These are phyloP conservation scores for Flaveria floridana DNA, from an alignment of 140 eudicot genomes.

Conservation along the genomic window DNA sequence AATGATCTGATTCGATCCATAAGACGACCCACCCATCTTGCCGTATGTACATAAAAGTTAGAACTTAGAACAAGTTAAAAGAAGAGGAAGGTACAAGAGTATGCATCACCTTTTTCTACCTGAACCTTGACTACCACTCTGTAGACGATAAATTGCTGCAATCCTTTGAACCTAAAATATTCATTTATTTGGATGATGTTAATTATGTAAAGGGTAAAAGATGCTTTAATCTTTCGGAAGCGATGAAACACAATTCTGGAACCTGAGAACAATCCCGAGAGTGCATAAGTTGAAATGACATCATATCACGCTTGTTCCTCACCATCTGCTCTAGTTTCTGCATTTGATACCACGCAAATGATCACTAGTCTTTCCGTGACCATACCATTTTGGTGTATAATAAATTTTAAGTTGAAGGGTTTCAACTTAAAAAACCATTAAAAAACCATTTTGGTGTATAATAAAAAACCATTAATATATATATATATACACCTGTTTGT, in stretches of 20 bases:
- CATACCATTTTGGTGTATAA: background rate
- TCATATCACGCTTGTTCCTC: constrained; percentile 51
- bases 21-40: background rate
- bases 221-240: constrained; percentile 5
- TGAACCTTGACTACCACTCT: constrained; percentile 70
- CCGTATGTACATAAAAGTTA: background rate
- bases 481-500: background rate
- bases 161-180: constrained; percentile 63
- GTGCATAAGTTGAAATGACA: constrained; percentile 72
- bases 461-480: background rate
- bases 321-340: constrained; percentile 86
- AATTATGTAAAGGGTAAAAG: constrained; percentile 15
- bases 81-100: background rate
- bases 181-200: constrained; percentile 6
- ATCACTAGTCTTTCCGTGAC: background rate
- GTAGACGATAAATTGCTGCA: constrained; percentile 75
- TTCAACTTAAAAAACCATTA: background rate
- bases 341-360: constrained; percentile 32
- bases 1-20: background rate
- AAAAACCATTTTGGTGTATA: background rate
- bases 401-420: background rate
- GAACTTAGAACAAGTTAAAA: background rate
- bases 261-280: constrained; percentile 92
- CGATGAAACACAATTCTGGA: background rate
- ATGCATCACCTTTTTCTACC: constrained; percentile 68